Conservation (phyloP, 1,284 basidiomycete species). For the Leccinum griseonigrum region DNA sequence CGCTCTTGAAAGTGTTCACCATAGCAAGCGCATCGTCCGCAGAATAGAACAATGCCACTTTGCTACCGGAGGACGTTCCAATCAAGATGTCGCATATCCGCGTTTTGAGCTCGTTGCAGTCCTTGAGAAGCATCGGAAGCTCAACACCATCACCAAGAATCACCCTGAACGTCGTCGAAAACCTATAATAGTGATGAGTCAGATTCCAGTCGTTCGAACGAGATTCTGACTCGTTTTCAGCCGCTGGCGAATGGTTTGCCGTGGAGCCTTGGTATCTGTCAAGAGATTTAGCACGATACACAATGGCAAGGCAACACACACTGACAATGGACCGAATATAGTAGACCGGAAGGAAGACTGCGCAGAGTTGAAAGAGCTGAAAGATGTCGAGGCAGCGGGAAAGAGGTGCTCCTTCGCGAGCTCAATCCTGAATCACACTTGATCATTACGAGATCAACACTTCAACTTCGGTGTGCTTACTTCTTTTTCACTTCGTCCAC, state of each 20-base stretch:
- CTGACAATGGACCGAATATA: conserved; percentile 59
- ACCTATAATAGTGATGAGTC: conserved; percentile 15
- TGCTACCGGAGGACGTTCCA: conserved; percentile 36
- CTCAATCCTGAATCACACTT: conserved; percentile 33
- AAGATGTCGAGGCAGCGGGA: conserved; percentile 33
- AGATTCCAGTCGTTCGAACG: neutral
- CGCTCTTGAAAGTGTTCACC: conserved; percentile 48
- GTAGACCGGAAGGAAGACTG: conserved; percentile 37
- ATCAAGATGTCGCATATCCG: conserved; percentile 37
- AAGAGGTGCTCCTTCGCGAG: conserved; percentile 45
- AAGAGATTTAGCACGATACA: conserved; percentile 11
- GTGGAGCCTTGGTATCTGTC: conserved; percentile 28
- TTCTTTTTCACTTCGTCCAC: conserved; percentile 21
- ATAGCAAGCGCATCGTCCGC: conserved; percentile 42
- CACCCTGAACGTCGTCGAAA: conserved; percentile 29
- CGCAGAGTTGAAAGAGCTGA: conserved; percentile 15
- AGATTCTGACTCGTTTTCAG: conserved; percentile 24
- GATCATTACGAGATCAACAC: conserved; percentile 5
- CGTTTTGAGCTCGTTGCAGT: conserved; percentile 30
- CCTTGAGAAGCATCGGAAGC: conserved; percentile 41
- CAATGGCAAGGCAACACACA: conserved; percentile 10
- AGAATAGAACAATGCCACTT: conserved; percentile 56
- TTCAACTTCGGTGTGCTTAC: conserved; percentile 13
- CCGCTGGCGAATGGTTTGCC: neutral
- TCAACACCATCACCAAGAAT: conserved; percentile 28